Evolutionary conservation across 257 asterid species (phyloP).

Genomic region (Scutellaria baicalensis): DNA sequence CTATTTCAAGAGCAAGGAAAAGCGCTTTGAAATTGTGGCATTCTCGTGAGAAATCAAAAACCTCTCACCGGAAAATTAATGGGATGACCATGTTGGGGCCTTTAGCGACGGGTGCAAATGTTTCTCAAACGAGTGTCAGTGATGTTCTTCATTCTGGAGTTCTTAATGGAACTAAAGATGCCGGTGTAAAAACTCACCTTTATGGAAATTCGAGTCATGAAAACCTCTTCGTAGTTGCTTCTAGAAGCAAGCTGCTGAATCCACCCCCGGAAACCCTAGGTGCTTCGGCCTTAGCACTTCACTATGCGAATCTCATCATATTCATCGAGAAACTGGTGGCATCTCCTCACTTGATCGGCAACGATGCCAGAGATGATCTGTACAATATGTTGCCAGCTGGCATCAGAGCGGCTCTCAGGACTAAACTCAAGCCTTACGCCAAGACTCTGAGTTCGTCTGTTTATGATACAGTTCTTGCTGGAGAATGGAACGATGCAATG

Average conservation of each 20-base stretch:
- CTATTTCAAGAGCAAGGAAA: conserved; percentile 36
- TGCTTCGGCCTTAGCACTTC: conserved; percentile 78
- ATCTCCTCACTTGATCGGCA: conserved; percentile 79
- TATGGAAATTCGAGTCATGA: conserved; percentile 26
- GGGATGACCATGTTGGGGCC: conserved; percentile 28
- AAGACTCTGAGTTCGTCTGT: conserved; percentile 45
- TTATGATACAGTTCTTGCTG: conserved; percentile 59
- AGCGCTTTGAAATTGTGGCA: conserved; percentile 46
- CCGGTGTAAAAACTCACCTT: conserved; percentile 3
- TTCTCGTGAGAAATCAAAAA: conserved; percentile 50
- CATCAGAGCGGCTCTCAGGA: conserved; percentile 60
- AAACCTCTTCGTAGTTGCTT: conserved; percentile 18
- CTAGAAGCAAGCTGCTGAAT: conserved; percentile 39
- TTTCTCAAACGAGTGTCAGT: conserved; percentile 18
- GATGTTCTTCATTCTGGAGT: conserved; percentile 9
- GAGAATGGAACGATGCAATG: conserved; percentile 79
- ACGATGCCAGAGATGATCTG: conserved; percentile 78
- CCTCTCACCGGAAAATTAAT: conserved; percentile 22
- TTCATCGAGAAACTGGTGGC: conserved; percentile 75
- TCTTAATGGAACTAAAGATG: conserved; percentile 20
- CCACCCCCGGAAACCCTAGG: conserved; percentile 81
- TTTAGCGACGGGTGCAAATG: conserved; percentile 30
- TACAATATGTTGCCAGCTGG: conserved; percentile 81
- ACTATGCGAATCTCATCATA: conserved; percentile 72
- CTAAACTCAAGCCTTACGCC: conserved; percentile 66